Percentiles rank a stretch among this genome's conserved stretches.
Conservation (phyloP, 345 rosid species). For the Moricandia arvensis region DNA sequence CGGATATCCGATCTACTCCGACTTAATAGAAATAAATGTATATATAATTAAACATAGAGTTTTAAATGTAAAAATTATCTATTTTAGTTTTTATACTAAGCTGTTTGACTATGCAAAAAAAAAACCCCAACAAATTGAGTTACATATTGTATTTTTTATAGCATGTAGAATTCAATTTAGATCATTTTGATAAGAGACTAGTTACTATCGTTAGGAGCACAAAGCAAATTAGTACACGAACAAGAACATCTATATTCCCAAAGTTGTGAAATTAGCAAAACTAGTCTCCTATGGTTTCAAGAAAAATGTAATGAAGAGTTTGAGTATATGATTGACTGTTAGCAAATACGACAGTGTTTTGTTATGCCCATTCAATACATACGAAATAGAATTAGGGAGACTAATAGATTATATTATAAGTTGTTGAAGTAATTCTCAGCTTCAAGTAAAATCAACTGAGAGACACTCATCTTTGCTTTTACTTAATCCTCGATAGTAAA, state of each 20-base stretch:
- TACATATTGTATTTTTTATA: background rate
- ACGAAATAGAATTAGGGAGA: background rate
- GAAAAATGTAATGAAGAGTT: background rate
- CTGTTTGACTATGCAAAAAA: background rate
- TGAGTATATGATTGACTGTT: background rate
- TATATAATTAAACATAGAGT: too few species aligned
- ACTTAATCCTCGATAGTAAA: background rate
- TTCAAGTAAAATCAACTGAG: slow-evolving; percentile 5
- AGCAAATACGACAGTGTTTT: background rate
- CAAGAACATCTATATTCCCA: background rate
- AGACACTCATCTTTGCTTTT: background rate
- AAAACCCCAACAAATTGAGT: background rate
- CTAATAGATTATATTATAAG: background rate
- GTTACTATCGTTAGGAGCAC: background rate
- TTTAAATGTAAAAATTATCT: too few species aligned
- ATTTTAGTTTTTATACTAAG: background rate
- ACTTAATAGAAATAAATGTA: too few species aligned
- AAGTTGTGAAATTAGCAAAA: background rate
- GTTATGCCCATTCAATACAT: background rate
- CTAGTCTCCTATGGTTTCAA: background rate
- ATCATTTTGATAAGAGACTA: background rate
- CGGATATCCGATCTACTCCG: too few species aligned
- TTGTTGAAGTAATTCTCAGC: background rate
- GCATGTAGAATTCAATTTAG: background rate
- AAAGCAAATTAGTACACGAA: background rate